Percentiles rank a stretch among this genome's conserved stretches.
Evolutionary conservation across 2,329 filamentous ascomycete species (phyloP).

Genomic region (Colletotrichum sp.): DNA sequence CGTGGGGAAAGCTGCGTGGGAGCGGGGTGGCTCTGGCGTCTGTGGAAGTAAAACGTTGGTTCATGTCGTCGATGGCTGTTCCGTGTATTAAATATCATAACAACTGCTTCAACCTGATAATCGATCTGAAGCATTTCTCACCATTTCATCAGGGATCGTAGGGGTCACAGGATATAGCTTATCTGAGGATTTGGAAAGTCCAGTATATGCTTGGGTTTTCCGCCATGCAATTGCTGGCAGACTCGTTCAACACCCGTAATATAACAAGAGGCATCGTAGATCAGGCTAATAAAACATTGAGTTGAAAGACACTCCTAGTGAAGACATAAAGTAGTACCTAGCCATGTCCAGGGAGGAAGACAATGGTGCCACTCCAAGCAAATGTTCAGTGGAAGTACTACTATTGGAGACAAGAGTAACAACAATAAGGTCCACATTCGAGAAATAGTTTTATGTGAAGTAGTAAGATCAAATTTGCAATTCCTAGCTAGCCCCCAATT

Average conservation of each 20-base stretch:
- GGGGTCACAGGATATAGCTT: not conserved
- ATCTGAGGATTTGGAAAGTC: not conserved
- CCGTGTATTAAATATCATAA: not conserved
- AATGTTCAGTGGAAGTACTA: not conserved
- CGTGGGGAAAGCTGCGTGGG: not conserved
- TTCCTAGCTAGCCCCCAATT: conserved; percentile 6
- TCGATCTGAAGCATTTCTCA: not conserved
- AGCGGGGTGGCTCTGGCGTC: not conserved
- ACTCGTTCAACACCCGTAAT: not conserved
- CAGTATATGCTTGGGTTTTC: not conserved
- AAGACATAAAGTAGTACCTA: not conserved
- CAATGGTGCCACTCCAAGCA: not conserved
- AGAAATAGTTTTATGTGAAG: not conserved
- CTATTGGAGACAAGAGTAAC: not conserved
- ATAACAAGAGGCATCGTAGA: not conserved
- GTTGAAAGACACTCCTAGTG: not conserved
- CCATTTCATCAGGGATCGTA: not conserved
- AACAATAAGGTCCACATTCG: not conserved
- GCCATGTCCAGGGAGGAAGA: not conserved
- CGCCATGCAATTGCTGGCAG: not conserved
- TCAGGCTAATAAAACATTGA: not conserved
- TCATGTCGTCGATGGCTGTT: not conserved
- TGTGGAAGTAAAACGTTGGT: not conserved
- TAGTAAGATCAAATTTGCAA: not conserved
- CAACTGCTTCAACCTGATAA: not conserved